Evolutionary conservation across 2,329 filamentous ascomycete genomes (phyloP).

Genomic region (Scopulariopsis brevicaulis): DNA sequence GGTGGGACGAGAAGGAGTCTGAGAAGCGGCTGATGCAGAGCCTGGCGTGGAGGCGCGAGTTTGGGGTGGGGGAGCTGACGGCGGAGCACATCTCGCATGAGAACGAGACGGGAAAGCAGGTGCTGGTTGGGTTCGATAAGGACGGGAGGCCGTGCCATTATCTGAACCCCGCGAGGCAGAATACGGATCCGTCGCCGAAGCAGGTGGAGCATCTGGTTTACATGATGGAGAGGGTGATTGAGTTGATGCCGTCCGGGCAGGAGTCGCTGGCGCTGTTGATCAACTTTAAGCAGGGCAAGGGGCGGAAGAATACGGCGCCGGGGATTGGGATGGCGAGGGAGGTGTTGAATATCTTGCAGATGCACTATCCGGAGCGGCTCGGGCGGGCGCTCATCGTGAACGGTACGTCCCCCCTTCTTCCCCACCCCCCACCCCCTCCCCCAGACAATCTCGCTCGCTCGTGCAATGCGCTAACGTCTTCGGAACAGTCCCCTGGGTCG

Average conservation of each 20-base stretch:
- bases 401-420: conserved; percentile 35
- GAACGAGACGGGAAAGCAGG: conserved; percentile 94
- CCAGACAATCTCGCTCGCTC: conserved; percentile 5
- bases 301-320: conserved; percentile 61
- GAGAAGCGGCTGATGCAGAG: conserved; percentile 72
- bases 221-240: conserved; percentile 85
- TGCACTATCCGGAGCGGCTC: conserved; percentile 87
- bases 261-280: conserved; percentile 82
- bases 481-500: conserved; percentile 69
- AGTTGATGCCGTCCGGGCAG: conserved; percentile 76
- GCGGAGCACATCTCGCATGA: conserved; percentile 84
- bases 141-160: conserved; percentile 82
- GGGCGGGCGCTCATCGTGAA: conserved; percentile 86
- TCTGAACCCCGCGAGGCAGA: conserved; percentile 80
- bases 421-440: background rate
- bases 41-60: conserved; percentile 81
- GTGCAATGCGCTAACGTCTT: background rate
- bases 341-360: conserved; percentile 85
- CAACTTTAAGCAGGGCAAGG: conserved; percentile 77
- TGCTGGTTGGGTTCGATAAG: conserved; percentile 79
- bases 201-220: conserved; percentile 92
- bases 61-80: conserved; percentile 68
- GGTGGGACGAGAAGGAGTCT: conserved; percentile 71
- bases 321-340: conserved; percentile 66
- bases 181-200: conserved; percentile 74